A percentile compares a stretch with the other conserved stretches of the same genome.
Conservation (phyloP, 148 eudicot genomes). For the Rhododendron mucronatum region DNA sequence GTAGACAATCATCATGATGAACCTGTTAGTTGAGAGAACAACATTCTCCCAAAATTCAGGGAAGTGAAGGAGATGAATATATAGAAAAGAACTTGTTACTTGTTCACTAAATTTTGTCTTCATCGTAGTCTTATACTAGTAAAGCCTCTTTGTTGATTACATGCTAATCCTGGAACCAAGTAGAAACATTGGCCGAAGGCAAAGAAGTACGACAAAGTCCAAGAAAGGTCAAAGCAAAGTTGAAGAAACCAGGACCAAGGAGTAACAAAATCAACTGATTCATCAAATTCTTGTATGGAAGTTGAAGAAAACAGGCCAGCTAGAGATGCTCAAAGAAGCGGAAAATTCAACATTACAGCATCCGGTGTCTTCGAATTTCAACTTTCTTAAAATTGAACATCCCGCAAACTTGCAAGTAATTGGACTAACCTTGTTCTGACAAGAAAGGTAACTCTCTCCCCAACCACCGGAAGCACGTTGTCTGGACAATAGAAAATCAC, state of each 20-base stretch:
- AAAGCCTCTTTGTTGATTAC: not conserved
- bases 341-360: not conserved
- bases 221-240: not conserved
- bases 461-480: conserved; percentile 81
- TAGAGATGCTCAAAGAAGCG: not conserved
- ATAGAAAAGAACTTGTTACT: not conserved
- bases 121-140: not conserved
- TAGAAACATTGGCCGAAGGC: not conserved
- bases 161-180: not conserved
- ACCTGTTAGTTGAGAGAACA: not conserved
- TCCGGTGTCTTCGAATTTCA: not conserved
- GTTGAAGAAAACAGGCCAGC: not conserved
- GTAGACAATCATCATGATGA: not conserved
- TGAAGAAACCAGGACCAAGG: not conserved
- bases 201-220: not conserved
- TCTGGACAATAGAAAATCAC: conserved; percentile 79
- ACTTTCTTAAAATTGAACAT: not conserved
- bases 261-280: not conserved
- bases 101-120: not conserved
- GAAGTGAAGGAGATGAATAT: not conserved
- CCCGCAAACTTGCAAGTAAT: not conserved
- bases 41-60: not conserved
- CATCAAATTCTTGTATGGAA: not conserved
- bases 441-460: conserved; percentile 97
- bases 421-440: conserved; percentile 66